phyloP scores from a whole-genome alignment of 768 basidiomycete genomes.

The Pulveroboletus ravenelii region DNA sequence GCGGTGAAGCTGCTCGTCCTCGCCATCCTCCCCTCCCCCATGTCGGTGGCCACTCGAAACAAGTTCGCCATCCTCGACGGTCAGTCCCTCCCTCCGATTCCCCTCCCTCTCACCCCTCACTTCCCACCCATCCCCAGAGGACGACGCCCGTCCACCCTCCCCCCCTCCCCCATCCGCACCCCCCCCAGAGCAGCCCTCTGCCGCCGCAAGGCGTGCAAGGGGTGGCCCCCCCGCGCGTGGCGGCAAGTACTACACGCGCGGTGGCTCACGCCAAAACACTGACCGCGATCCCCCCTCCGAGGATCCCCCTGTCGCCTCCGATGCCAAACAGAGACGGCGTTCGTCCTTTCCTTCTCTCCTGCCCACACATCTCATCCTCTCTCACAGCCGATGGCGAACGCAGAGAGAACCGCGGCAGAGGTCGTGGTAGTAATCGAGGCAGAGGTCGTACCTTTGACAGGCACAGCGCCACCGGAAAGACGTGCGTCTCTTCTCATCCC shows the following conservation, averaged over 20 bases:
- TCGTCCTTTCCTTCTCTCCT: conserved; percentile 9
- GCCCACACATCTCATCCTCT: conserved; percentile 2
- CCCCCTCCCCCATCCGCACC: conserved; percentile 30
- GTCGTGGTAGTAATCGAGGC: conserved; percentile 43
- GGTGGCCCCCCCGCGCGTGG: conserved; percentile 60
- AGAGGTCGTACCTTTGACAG: conserved; percentile 78
- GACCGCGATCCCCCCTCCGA: conserved; percentile 37
- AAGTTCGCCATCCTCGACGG: conserved; percentile 81
- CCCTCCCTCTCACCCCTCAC: not conserved
- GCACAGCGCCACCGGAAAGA: conserved; percentile 83
- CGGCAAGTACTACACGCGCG: conserved; percentile 67
- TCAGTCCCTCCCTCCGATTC: conserved; percentile 33
- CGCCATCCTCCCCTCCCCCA: conserved; percentile 29
- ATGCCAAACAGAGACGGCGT: conserved; percentile 32
- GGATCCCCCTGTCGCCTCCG: conserved; percentile 33
- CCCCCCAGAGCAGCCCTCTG: conserved; percentile 30
- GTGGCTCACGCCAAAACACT: conserved; percentile 44
- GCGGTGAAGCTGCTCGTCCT: not conserved
- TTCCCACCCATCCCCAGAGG: conserved; percentile 33
- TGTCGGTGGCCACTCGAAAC: conserved; percentile 91
- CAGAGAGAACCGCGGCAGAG: conserved; percentile 43
- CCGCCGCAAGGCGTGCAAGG: conserved; percentile 42
- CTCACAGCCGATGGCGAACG: conserved; percentile 40
- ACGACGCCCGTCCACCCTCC: conserved; percentile 39
- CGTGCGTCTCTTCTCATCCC: conserved; percentile 40